phyloP scores from a whole-genome alignment of 2,329 filamentous ascomycete species.

The Samsoniella hepiali region DNA sequence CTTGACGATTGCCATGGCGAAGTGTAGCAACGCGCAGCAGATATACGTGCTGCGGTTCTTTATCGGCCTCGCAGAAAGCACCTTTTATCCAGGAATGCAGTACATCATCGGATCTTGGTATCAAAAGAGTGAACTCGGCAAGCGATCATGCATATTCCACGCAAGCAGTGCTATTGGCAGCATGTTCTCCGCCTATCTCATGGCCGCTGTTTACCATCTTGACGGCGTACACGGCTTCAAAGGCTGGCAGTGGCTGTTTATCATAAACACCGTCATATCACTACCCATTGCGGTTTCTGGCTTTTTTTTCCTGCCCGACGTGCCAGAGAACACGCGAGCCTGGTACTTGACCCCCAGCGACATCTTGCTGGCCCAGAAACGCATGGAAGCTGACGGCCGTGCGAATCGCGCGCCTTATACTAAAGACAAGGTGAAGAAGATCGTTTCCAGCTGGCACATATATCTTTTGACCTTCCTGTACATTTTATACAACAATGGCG shows the following conservation, averaged over 20 bases:
- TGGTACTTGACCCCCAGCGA: slow-evolving; percentile 31
- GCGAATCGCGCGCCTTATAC: slow-evolving; percentile 40
- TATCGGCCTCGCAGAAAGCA: slow-evolving; percentile 39
- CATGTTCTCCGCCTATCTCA: slow-evolving; percentile 32
- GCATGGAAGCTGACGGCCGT: slow-evolving; percentile 42
- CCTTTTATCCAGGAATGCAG: slow-evolving; percentile 39
- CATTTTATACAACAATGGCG: slow-evolving; percentile 62
- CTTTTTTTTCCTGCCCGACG: slow-evolving; percentile 31
- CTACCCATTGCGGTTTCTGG: slow-evolving; percentile 33
- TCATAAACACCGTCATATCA: slow-evolving; percentile 36
- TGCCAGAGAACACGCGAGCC: slow-evolving; percentile 27
- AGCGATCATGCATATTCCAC: slow-evolving; percentile 42
- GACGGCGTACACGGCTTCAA: slow-evolving; percentile 43
- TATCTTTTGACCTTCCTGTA: slow-evolving; percentile 58
- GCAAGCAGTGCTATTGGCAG: slow-evolving; percentile 30
- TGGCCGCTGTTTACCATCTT: slow-evolving; percentile 39
- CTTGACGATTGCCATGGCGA: slow-evolving; percentile 36
- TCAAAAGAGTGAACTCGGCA: slow-evolving; percentile 40
- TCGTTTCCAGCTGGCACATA: slow-evolving; percentile 61
- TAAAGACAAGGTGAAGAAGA: slow-evolving; percentile 15
- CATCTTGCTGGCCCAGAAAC: slow-evolving; percentile 27
- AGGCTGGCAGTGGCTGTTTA: slow-evolving; percentile 44
- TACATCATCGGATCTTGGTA: slow-evolving; percentile 44
- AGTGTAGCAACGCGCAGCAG: slow-evolving; percentile 32
- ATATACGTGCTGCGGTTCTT: slow-evolving; percentile 43